These are phyloP conservation scores for Erysimum cheiranthoides DNA, from an alignment of 345 rosid genomes.

Conservation along the genomic window DNA sequence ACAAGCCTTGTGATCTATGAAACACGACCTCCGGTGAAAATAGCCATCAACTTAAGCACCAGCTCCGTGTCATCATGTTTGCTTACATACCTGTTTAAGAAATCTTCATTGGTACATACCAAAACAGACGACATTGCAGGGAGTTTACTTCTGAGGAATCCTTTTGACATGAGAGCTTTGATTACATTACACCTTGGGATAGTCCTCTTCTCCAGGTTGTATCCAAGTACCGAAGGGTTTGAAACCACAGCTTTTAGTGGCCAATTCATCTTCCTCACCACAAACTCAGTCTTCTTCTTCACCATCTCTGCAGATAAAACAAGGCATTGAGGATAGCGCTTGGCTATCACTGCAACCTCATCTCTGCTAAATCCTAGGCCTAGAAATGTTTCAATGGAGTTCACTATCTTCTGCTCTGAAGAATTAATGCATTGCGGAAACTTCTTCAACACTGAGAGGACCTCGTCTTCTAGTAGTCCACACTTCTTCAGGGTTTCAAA, in stretches of 20 bases:
- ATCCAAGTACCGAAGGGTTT: conserved; percentile 14
- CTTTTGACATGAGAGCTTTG: conserved; percentile 41
- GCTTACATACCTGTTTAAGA: background rate
- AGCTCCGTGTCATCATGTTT: conserved; percentile 12
- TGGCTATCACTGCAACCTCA: conserved; percentile 27
- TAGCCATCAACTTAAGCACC: conserved; percentile 24
- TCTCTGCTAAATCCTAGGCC: conserved; percentile 28
- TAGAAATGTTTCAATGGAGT: conserved; percentile 34
- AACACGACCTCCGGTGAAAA: background rate
- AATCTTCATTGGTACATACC: background rate
- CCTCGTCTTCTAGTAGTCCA: conserved; percentile 5
- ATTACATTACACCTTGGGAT: conserved; percentile 48
- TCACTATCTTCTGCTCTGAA: conserved; percentile 40
- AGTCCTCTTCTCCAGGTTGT: conserved; percentile 45
- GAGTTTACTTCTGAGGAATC: conserved; percentile 9
- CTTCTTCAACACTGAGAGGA: background rate
- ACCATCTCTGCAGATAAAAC: background rate
- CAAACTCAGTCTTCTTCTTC: conserved; percentile 30
- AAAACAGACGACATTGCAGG: conserved; percentile 13
- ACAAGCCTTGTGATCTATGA: conserved; percentile 12
- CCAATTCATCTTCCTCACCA: conserved; percentile 48
- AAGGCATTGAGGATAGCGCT: background rate
- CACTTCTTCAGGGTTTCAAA: background rate
- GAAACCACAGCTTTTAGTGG: conserved; percentile 7
- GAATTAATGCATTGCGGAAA: background rate